These are phyloP conservation scores for Pseudogymnoascus sp. DNA, from an alignment of 2,329 filamentous ascomycete genomes.

Conservation along the genomic window DNA sequence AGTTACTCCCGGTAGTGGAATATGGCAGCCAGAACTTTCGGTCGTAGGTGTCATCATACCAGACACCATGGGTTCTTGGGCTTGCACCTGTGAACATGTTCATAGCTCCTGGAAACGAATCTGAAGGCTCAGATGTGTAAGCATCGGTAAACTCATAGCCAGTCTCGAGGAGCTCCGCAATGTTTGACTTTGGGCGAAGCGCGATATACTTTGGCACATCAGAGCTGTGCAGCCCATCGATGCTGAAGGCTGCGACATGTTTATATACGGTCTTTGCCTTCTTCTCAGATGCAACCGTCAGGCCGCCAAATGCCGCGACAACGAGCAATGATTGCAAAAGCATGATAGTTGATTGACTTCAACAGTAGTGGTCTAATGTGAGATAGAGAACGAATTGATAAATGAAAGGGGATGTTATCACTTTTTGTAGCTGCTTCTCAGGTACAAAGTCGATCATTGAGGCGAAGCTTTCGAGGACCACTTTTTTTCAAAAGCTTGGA, in stretches of 20 bases:
- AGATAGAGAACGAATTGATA: background rate
- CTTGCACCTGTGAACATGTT: conserved; percentile 22
- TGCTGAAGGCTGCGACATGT: conserved; percentile 20
- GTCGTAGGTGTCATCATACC: conserved; percentile 23
- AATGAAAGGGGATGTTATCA: background rate
- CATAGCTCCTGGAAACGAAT: conserved; percentile 25
- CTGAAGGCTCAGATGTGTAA: conserved; percentile 25
- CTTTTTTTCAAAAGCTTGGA: background rate
- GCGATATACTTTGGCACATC: conserved; percentile 22
- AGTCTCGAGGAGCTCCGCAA: conserved; percentile 19
- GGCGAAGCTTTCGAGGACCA: background rate
- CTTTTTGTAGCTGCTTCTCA: background rate
- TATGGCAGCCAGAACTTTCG: too few relatives aligned
- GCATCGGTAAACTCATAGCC: conserved; percentile 24
- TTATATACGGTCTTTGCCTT: conserved; percentile 18
- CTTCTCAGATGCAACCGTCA: conserved; percentile 11
- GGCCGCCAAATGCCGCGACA: conserved; percentile 2
- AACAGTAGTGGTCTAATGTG: background rate
- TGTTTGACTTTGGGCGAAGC: conserved; percentile 19
- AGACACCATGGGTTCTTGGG: conserved; percentile 18
- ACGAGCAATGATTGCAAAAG: conserved; percentile 13
- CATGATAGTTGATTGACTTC: conserved; percentile 13
- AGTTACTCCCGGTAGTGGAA: too few relatives aligned
- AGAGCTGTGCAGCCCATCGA: conserved; percentile 23
- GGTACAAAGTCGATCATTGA: background rate